Base-by-base conservation (phyloP, 2,329 filamentous ascomycete species). In the Calonectria crousiana region DNA sequence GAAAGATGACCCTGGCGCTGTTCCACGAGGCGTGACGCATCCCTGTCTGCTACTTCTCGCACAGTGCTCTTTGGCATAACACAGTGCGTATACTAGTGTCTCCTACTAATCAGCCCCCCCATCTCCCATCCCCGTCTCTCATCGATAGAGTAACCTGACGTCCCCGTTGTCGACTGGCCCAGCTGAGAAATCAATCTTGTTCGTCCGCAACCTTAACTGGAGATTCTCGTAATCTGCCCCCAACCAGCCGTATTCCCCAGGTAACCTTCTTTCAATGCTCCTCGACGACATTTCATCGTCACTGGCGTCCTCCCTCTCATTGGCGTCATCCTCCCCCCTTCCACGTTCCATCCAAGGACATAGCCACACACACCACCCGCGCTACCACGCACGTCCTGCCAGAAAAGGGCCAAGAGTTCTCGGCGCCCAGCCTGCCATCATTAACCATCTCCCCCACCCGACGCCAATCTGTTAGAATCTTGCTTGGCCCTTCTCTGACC, bases 341-440 rank as follows among this genome's bases (percentile, higher is more conserved):
- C 41, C 41, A 69, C 30, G 32, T 49, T 56, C 58, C 60, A 41
- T 62, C 49, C 58, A 64, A 44, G 58, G 26, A 52, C 32, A 71
- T 65, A 62, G 58, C 47, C 47, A 41, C 58, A 51, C 68, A 28
- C 68, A 64, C 58, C 49, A 56, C 51, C 30, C 34, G 49, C 68
- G 32, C 56, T 41, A 65, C 56, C 53, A 64, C 64, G 38, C 52
- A 60, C 67, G 32, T 60, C 62, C 62, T 32, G 28, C 67, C 49
- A 56, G 36, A 66, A 69, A 58, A 47, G 44, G 58, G 60, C 56
- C 71, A 72, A 69, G 71, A 66, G 66, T 71, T 72, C 71, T 73
- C 49, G 71, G 71, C 71, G 71, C 71, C 58, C 72, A 74, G 72
- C 60, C 68, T 66, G 69, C 69, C 73, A 68, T 74, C 69, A 68